A percentile compares a stretch with the other conserved stretches of the same genome.
phyloP scores from a whole-genome alignment of 2,329 filamentous ascomycete species.

The Passalora sequoiae region DNA sequence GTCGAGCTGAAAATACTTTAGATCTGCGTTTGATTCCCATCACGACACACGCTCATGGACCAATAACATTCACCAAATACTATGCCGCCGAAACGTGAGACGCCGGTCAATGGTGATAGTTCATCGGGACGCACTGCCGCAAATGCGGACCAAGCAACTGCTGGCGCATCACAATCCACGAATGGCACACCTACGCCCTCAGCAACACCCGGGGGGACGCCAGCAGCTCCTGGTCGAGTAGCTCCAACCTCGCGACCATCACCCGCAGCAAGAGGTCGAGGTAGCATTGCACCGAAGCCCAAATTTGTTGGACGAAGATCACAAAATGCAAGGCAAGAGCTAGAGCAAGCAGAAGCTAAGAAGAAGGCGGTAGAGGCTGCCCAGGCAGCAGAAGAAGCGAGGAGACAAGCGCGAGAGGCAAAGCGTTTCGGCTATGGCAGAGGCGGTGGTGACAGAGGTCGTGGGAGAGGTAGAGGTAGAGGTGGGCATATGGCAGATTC shows the following conservation, averaged over 20 bases:
- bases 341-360: constrained; percentile 38
- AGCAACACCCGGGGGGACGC: constrained; percentile 1
- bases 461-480: constrained; percentile 30
- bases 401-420: constrained; percentile 24
- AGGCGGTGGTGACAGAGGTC: constrained; percentile 17
- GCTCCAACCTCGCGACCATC: constrained; percentile 13
- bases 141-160: constrained; percentile 2
- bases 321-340: constrained; percentile 41
- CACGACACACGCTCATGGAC: constrained; percentile 3
- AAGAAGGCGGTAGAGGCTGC: constrained; percentile 37
- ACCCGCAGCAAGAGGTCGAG: constrained; percentile 13
- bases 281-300: constrained; percentile 31
- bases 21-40: background rate
- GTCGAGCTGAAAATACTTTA: background rate
- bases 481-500: constrained; percentile 40
- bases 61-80: background rate
- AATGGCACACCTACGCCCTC: background rate
- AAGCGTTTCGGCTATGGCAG: constrained; percentile 25
- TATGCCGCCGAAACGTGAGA: background rate
- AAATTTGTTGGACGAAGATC: constrained; percentile 43
- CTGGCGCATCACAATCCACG: constrained; percentile 2
- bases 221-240: constrained; percentile 2
- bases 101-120: background rate
- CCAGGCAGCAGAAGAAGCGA: constrained; percentile 30
- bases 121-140: background rate